These are phyloP conservation scores for Solanum hybrid DNA, from an alignment of 305 asterid genomes.

Conservation along the genomic window DNA sequence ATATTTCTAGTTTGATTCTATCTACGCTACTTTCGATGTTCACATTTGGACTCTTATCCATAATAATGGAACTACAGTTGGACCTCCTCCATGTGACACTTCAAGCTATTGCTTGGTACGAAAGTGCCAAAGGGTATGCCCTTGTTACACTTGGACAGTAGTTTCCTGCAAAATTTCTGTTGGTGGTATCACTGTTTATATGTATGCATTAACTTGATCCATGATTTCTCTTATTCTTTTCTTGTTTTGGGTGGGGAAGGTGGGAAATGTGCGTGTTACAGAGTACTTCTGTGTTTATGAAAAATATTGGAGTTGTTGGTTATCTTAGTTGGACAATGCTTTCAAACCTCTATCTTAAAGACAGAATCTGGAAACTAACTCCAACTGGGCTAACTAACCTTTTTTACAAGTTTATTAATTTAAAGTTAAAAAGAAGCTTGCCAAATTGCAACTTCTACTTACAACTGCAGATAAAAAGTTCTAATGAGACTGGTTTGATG, in stretches of 20 bases:
- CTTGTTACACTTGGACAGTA: neutral
- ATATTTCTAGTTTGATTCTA: neutral
- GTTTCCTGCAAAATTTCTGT: neutral
- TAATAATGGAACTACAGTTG: neutral
- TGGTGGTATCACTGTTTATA: neutral
- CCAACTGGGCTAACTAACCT: neutral
- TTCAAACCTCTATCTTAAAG: neutral
- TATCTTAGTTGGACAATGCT: neutral
- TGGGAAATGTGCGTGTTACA: neutral
- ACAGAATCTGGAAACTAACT: neutral
- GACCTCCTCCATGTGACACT: neutral
- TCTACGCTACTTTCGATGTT: neutral
- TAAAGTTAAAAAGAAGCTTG: neutral
- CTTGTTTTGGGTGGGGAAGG: neutral
- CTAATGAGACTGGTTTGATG: neutral
- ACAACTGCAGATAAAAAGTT: neutral
- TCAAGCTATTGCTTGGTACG: neutral
- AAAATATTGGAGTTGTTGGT: neutral
- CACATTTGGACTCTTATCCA: neutral
- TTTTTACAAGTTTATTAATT: neutral
- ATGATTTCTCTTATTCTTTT: neutral
- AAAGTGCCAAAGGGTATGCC: slow-evolving; percentile 1
- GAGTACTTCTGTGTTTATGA: neutral
- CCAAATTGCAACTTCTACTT: neutral
- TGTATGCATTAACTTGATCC: neutral